Evolutionary conservation across 2,329 filamentous ascomycete genomes (phyloP), one percentile per base, ranked within the genome.

Genomic region (Reticulascus tulasneorum): DNA sequence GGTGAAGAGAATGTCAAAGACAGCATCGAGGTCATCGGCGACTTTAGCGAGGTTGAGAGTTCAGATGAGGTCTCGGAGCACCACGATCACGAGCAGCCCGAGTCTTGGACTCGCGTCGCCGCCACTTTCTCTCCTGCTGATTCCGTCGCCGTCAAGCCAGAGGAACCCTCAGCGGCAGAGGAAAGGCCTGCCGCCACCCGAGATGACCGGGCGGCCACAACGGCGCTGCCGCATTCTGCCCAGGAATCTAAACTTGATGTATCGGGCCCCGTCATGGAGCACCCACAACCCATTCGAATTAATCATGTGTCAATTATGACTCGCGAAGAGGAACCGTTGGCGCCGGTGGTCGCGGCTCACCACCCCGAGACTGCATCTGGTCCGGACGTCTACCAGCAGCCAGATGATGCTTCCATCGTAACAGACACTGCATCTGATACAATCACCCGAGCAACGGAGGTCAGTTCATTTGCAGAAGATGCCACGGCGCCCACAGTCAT

Each of bases 21-120:
- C 49, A 77, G 73, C 11, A 78, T 78, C 41, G 69, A 77, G 48
- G 74, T 77, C 31, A 70, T 72, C 29, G 67, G 69, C 25, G 48
- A 53, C 27, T 56, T 55, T 5, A 56, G 35, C 8, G 39, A 42
- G 3, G 37, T 55, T 21, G 57, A 54, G 12, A 53, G 51, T 12
- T 54, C 55, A 7, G 58, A 60, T 11, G 54, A 47, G 6, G 49
- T 49, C 7, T 52, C 51, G 11, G 33, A 47, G 12, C 35, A 40
- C 7, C 39, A 44, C 6, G 37, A 42, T 6, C 40, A 23, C 21
- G 21, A 40, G 8, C 39, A 28, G n/a, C 12, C 13, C 21, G 39
- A 36, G 7, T 42, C 40, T 7, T 37, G 37, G 4, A 42, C 29
- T 15, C 40, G 36, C 21, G 15, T 16, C 15, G 31, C 27, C 17